A percentile compares a stretch with the other conserved stretches of the same genome.
Conservation (phyloP, 345 rosid genomes). For the Geranium brycei region DNA sequence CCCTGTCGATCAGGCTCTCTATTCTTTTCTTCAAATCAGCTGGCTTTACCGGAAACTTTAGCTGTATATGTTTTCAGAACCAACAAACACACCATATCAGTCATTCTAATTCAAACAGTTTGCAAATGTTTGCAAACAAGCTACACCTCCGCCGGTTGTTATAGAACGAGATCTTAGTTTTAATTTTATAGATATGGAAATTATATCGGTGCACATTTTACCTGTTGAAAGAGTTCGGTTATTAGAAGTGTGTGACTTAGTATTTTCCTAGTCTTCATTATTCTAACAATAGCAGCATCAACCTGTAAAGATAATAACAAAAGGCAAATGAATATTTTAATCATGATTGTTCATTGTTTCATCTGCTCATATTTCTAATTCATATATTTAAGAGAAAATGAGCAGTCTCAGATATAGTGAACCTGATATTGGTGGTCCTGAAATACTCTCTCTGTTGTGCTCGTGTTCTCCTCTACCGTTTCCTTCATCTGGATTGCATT, state of each 20-base stretch:
- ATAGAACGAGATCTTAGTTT: too few relatives aligned
- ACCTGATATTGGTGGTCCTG: constrained; percentile 99
- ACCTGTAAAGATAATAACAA: constrained; percentile 29
- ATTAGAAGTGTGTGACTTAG: constrained; percentile 94
- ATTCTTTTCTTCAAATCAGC: constrained; percentile 96
- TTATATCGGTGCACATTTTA: constrained; percentile 11
- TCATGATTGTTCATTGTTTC: too few relatives aligned
- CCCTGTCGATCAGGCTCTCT: constrained; percentile 88
- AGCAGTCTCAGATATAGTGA: constrained; percentile 2
- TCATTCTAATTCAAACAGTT: too few relatives aligned
- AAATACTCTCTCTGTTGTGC: constrained; percentile 95
- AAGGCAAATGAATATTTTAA: neutral
- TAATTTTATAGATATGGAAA: too few relatives aligned
- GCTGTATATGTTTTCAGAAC: constrained; percentile 33
- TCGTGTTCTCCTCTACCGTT: constrained; percentile 94
- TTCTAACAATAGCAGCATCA: constrained; percentile 96
- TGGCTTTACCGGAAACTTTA: constrained; percentile 91
- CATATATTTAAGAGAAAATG: neutral
- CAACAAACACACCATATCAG: neutral
- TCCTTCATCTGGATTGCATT: constrained; percentile 99
- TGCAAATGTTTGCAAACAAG: neutral
- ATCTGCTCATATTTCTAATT: neutral
- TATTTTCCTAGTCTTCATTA: constrained; percentile 97
- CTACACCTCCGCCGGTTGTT: neutral
- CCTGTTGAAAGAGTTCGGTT: constrained; percentile 99